Evolutionary conservation across 1,284 basidiomycete species (phyloP), one percentile per base, ranked within the genome.

Genomic region (Rugosomyces carneus): DNA sequence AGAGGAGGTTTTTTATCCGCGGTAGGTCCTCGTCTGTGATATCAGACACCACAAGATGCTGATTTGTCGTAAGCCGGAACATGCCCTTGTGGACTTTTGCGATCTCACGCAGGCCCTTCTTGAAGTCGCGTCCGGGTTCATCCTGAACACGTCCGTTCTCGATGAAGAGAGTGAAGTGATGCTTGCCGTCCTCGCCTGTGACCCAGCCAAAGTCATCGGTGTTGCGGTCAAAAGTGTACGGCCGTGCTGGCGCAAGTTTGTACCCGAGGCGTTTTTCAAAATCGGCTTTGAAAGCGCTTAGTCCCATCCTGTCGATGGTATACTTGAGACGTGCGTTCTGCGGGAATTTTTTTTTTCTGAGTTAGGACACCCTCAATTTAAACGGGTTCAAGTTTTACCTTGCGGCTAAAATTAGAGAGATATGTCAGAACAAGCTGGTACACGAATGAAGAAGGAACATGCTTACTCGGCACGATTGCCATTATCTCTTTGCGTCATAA

Each of bases 61-160:
- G 96, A 70, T 99, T 99, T 42, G 93, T 80, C 3, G 93, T 94
- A 58, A 97, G 69, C 43, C 95, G 77, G 81, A 99, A 95, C 9
- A 80, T 74, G 45, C 95, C 94, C 74, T 92, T 94, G 80, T 96
- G 93, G 11, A 92, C 71, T 69, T 89, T 86, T 49, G 93, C 94
- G 52, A 99, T 89, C 70, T 97, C 93, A 44, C 83, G 77, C 45
- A 99, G 72, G 46, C 90, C 94, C 5, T 88, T 86, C 75, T 98
- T 97, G 84, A 93, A 98, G 53, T 93, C 83, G 46, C 79, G 76
- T 37, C 82, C 89, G 3, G 92, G 83, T 65, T 93, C 92, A 65
- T 99, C 93, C 67, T 94, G 88, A 31, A 99, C 82, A 45, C 95
- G 88, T 9, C 96, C 96, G 63, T 99, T 99, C 72, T 99, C 95